Evolutionary conservation across 371 early-diverging fungal species (phyloP).

Genomic region (Actinomortierella ambigua): DNA sequence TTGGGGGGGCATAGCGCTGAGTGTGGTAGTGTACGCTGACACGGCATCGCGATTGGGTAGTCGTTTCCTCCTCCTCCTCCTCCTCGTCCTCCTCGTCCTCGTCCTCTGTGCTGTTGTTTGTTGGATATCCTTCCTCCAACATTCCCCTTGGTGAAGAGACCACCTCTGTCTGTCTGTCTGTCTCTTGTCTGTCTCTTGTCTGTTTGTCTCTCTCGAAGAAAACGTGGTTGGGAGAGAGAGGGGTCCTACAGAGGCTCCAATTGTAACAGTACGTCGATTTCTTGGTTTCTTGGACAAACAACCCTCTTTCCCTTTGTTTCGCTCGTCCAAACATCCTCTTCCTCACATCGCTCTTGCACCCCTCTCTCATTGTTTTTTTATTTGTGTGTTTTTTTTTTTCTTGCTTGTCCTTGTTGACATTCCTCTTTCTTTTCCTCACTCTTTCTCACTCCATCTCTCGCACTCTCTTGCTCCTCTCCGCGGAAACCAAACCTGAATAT

Average conservation of each 20-base stretch:
- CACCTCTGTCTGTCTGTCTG: too few species aligned
- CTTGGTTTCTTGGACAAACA: not conserved
- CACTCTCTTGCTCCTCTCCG: not conserved
- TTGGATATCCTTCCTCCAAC: too few species aligned
- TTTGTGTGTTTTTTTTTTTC: too few species aligned
- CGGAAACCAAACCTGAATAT: not conserved
- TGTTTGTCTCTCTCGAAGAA: not conserved
- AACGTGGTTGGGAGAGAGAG: not conserved
- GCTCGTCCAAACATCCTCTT: not conserved
- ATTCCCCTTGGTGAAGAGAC: too few species aligned
- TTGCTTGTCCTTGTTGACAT: not conserved
- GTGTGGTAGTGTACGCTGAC: too few species aligned
- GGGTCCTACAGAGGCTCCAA: not conserved
- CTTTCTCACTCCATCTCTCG: not conserved
- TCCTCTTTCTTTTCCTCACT: not conserved
- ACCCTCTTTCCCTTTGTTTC: not conserved
- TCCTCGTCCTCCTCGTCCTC: too few species aligned
- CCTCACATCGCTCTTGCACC: not conserved
- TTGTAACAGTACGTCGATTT: too few species aligned
- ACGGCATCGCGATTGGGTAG: too few species aligned
- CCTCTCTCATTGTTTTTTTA: not conserved
- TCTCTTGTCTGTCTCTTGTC: too few species aligned
- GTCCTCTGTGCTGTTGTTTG: too few species aligned
- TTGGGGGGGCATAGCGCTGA: too few species aligned
- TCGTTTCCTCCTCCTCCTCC: too few species aligned